These are phyloP conservation scores for Penicillium sp. DNA, from an alignment of 2,329 filamentous ascomycete species.

Conservation along the genomic window DNA sequence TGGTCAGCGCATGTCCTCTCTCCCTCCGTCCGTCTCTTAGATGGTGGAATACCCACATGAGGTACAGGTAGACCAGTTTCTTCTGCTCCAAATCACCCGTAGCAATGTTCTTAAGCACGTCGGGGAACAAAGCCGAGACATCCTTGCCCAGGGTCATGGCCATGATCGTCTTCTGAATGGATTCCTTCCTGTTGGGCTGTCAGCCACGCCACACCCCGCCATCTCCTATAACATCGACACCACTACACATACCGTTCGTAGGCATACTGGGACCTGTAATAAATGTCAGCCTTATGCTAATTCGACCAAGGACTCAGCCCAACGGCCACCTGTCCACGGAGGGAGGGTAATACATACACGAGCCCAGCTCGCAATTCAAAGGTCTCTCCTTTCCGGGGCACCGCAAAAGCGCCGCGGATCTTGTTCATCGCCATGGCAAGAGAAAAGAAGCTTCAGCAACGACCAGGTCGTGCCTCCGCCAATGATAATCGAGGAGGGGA, in stretches of 20 bases:
- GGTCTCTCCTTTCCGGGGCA: constrained; percentile 94
- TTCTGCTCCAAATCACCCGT: constrained; percentile 95
- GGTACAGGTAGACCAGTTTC: constrained; percentile 97
- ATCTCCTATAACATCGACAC: constrained; percentile 4
- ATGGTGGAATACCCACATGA: constrained; percentile 69
- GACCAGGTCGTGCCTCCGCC: constrained; percentile 42
- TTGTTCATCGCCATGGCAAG: constrained; percentile 86
- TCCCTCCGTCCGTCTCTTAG: neutral
- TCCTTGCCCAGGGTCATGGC: constrained; percentile 99
- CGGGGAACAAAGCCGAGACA: constrained; percentile 94
- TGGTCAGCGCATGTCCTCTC: constrained; percentile 22
- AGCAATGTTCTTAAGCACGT: constrained; percentile 98
- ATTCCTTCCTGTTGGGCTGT: constrained; percentile 73
- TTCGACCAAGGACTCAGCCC: constrained; percentile 2
- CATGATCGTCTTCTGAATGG: constrained; percentile 99
- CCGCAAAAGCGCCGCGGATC: constrained; percentile 90
- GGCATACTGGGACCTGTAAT: constrained; percentile 86
- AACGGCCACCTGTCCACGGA: constrained; percentile 16
- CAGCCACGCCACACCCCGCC: constrained; percentile 28
- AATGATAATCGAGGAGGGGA: constrained; percentile 21
- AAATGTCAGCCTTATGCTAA: constrained; percentile 38
- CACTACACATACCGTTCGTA: constrained; percentile 73
- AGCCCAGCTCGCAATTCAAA: constrained; percentile 95
- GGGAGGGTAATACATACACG: constrained; percentile 56
- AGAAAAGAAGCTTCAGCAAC: constrained; percentile 38